These are phyloP conservation scores for Lentinula aciculospora DNA, from an alignment of 768 basidiomycete species.

Conservation along the genomic window DNA sequence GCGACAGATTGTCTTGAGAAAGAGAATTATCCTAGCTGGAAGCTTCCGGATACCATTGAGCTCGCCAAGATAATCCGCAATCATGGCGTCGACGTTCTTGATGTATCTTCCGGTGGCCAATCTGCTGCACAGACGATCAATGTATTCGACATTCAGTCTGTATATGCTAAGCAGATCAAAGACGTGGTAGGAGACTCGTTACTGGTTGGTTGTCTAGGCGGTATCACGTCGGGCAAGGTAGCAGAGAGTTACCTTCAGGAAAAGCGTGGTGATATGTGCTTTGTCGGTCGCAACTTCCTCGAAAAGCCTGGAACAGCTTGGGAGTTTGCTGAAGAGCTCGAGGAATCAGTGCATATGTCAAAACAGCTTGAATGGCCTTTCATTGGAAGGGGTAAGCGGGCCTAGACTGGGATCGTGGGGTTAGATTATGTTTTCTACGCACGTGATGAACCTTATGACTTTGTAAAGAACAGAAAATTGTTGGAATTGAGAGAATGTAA, in stretches of 20 bases:
- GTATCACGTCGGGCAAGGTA: constrained; percentile 49
- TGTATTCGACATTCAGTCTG: constrained; percentile 41
- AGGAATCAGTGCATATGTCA: constrained; percentile 38
- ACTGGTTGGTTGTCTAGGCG: constrained; percentile 46
- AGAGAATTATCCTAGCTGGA: constrained; percentile 61
- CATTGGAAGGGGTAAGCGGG: constrained; percentile 25
- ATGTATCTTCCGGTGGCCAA: constrained; percentile 65
- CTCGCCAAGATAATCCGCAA: constrained; percentile 55
- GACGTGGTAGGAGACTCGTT: constrained; percentile 21
- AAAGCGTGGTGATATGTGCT: constrained; percentile 54
- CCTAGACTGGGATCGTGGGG: not conserved
- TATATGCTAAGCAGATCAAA: constrained; percentile 48
- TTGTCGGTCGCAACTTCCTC: constrained; percentile 50
- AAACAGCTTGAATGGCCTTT: constrained; percentile 56
- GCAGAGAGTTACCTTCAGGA: constrained; percentile 54
- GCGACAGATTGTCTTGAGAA: constrained; percentile 73
- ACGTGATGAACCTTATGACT: no score
- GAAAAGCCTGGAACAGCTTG: constrained; percentile 51
- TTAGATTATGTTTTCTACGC: no score
- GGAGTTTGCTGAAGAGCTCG: constrained; percentile 52
- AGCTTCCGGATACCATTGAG: constrained; percentile 60
- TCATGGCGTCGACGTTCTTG: constrained; percentile 71
- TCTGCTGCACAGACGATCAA: constrained; percentile 33
- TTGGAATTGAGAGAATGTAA: no score
- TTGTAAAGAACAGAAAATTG: no score